These are phyloP conservation scores for Globisporangium mamillatum DNA, from an alignment of 352 stramenopile species.

Conservation along the genomic window DNA sequence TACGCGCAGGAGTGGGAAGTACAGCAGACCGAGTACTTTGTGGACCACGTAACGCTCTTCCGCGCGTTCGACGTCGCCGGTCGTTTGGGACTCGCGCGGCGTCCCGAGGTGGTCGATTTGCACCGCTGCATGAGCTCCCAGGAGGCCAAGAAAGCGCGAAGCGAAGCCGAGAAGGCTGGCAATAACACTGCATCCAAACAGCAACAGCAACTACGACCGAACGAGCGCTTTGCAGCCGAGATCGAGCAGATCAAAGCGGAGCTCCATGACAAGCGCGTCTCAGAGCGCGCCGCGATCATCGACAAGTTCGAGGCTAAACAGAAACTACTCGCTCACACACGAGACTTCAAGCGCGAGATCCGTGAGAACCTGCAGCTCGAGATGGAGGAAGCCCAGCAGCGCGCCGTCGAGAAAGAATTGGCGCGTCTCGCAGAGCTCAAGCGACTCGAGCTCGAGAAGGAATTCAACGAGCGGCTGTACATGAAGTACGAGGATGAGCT, in stretches of 20 bases:
- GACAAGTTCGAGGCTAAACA: conserved; percentile 18
- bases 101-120: conserved; percentile 41
- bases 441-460: conserved; percentile 35
- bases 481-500: conserved; percentile 78
- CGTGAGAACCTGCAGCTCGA: conserved; percentile 58
- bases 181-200: neutral
- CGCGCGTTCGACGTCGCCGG: conserved; percentile 46
- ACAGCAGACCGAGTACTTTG: conserved; percentile 43
- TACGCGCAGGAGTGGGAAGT: conserved; percentile 33
- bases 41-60: conserved; percentile 47
- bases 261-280: conserved; percentile 11
- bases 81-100: conserved; percentile 34
- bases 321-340: conserved; percentile 28
- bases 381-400: conserved; percentile 57
- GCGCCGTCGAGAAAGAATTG: conserved; percentile 45
- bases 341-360: conserved; percentile 62
- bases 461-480: conserved; percentile 49
- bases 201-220: conserved; percentile 22
- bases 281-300: conserved; percentile 18
- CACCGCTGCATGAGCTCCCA: conserved; percentile 9
- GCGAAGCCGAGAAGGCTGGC: conserved; percentile 3
- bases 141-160: conserved; percentile 18
- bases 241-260: conserved; percentile 17
- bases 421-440: conserved; percentile 33
- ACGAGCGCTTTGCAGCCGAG: conserved; percentile 33